Percentiles rank a stretch among this genome's conserved stretches.
phyloP scores from a whole-genome alignment of 2,329 filamentous ascomycete species.

The Ceratocystis colombiana region DNA sequence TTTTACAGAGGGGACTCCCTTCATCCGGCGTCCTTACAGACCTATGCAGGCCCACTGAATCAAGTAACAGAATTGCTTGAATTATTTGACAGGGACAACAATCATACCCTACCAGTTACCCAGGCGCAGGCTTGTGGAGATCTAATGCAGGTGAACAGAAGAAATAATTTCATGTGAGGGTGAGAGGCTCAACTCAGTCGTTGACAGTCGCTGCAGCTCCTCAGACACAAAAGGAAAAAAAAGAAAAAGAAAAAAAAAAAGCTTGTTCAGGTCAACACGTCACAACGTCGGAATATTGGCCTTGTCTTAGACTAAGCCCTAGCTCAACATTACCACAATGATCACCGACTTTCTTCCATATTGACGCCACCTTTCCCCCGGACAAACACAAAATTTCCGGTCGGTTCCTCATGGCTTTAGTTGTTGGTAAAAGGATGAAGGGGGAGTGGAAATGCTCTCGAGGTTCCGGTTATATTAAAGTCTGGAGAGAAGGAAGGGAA shows the following conservation, averaged over 20 bases:
- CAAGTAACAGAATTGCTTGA: constrained; percentile 9
- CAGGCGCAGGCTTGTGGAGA: background rate
- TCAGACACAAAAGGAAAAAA: background rate
- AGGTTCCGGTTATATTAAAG: background rate
- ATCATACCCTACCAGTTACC: constrained; percentile 3
- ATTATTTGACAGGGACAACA: constrained; percentile 15
- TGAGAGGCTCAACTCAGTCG: background rate
- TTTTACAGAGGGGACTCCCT: constrained; percentile 1
- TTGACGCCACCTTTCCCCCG: background rate
- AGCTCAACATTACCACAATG: too few species aligned
- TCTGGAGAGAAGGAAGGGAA: constrained; percentile 6
- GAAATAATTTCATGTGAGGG: constrained; percentile 5
- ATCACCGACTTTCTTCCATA: background rate
- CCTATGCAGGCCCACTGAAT: background rate
- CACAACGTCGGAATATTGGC: too few species aligned
- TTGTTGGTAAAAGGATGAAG: background rate
- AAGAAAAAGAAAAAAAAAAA: too few species aligned
- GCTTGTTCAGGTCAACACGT: too few species aligned
- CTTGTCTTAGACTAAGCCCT: too few species aligned
- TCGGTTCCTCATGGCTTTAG: background rate
- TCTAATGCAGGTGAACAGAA: constrained; percentile 12
- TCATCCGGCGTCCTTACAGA: background rate
- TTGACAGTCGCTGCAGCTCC: background rate
- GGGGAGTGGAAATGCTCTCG: too few species aligned
- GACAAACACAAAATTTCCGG: background rate